These are phyloP conservation scores for Ascochyta koolunga DNA, from an alignment of 2,329 filamentous ascomycete genomes.

Conservation along the genomic window DNA sequence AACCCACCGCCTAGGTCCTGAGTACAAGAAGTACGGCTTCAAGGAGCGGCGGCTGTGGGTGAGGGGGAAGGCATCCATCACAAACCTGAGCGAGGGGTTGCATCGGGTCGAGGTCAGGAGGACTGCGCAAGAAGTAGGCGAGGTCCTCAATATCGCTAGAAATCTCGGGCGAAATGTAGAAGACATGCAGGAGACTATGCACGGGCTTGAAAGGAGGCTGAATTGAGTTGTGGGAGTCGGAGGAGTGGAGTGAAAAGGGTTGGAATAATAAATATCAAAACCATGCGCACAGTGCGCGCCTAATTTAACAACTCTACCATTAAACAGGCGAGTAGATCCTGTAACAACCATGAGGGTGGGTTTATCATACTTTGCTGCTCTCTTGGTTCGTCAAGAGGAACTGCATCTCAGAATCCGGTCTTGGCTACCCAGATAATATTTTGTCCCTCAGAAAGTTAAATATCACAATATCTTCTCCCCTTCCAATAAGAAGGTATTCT, in stretches of 20 bases:
- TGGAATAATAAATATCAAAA: not conserved
- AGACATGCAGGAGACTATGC: conserved; percentile 20
- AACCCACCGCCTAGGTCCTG: conserved; percentile 33
- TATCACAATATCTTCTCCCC: too few species aligned
- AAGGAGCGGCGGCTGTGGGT: conserved; percentile 48
- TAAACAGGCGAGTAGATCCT: too few species aligned
- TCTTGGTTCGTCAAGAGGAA: too few species aligned
- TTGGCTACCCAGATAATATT: too few species aligned
- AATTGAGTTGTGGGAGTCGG: conserved; percentile 31
- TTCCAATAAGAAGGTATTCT: too few species aligned
- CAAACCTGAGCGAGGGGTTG: conserved; percentile 44
- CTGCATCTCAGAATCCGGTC: too few species aligned
- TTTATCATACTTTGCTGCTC: too few species aligned
- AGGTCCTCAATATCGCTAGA: conserved; percentile 25
- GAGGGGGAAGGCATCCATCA: conserved; percentile 43
- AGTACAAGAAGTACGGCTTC: conserved; percentile 45
- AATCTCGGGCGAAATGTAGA: conserved; percentile 30
- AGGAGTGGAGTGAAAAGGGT: conserved; percentile 22
- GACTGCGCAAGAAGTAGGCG: conserved; percentile 40
- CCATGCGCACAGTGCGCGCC: too few species aligned
- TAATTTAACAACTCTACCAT: too few species aligned
- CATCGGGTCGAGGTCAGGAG: conserved; percentile 48
- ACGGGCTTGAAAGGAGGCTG: conserved; percentile 24
- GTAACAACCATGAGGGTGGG: too few species aligned
- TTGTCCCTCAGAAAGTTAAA: too few species aligned